Percentiles rank a stretch among this genome's conserved stretches.
These are phyloP conservation scores for Metschnikowia amazonensis DNA, from an alignment of 805 yeast species.

Conservation along the genomic window DNA sequence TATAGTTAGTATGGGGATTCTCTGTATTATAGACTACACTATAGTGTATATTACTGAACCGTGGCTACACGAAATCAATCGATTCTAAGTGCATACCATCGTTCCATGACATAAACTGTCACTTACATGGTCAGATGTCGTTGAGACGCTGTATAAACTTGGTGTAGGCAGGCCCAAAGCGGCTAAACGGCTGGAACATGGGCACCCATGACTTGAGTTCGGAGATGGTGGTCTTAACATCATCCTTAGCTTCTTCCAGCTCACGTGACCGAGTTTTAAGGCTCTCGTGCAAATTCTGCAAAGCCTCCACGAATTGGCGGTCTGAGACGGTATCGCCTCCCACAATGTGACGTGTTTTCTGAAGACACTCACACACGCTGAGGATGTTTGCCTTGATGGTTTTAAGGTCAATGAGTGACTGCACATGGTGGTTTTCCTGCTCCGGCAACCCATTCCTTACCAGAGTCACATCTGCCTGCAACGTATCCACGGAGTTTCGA, in stretches of 20 bases:
- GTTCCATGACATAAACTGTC: no score
- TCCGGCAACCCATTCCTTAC: slow-evolving; percentile 7
- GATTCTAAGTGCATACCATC: no score
- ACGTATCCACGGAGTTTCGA: slow-evolving; percentile 52
- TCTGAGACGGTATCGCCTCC: slow-evolving; percentile 14
- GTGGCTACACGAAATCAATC: no score
- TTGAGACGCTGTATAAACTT: slow-evolving; percentile 45
- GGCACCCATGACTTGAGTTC: slow-evolving; percentile 48
- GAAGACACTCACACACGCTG: slow-evolving; percentile 45
- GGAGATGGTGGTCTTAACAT: slow-evolving; percentile 41
- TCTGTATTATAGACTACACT: no score
- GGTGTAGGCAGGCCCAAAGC: slow-evolving; percentile 49
- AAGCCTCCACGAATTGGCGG: slow-evolving; percentile 27
- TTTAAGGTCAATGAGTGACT: slow-evolving; percentile 43
- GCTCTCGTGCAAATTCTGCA: slow-evolving; percentile 44
- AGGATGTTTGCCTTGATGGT: slow-evolving; percentile 43
- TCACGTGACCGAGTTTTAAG: slow-evolving; percentile 34
- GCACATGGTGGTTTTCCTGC: slow-evolving; percentile 15
- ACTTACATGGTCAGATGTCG: no score
- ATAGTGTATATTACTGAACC: no score
- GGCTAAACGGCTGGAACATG: slow-evolving; percentile 49
- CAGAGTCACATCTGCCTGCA: slow-evolving; percentile 30
- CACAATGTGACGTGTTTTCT: slow-evolving; percentile 17
- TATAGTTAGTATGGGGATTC: no score
- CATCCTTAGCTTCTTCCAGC: slow-evolving; percentile 23